phyloP scores from a whole-genome alignment of 2,329 filamentous ascomycete species.

The Mollisiaceae sp. region DNA sequence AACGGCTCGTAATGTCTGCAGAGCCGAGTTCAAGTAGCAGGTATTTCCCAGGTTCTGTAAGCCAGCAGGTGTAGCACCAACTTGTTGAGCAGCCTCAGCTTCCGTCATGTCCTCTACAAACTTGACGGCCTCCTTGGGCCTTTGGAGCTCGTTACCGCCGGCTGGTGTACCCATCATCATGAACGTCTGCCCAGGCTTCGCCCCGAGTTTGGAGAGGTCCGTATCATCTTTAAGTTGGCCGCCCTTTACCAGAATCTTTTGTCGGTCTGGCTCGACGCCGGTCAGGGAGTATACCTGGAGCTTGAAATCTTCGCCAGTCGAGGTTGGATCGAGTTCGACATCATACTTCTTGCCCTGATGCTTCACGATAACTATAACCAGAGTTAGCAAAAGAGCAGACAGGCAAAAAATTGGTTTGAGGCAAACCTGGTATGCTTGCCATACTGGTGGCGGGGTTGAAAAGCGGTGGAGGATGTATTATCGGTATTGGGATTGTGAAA shows the following conservation, averaged over 20 bases:
- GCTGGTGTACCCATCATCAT: constrained; percentile 96
- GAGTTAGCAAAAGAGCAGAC: constrained; percentile 26
- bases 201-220: constrained; percentile 78
- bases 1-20: constrained; percentile 88
- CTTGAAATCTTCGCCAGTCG: constrained; percentile 92
- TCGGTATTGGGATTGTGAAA: constrained; percentile 9
- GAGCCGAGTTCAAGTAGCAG: constrained; percentile 95
- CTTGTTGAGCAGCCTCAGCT: constrained; percentile 82
- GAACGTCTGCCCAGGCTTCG: constrained; percentile 85
- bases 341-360: constrained; percentile 96
- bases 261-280: constrained; percentile 92
- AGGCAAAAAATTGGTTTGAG: neutral
- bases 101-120: constrained; percentile 99
- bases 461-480: constrained; percentile 24
- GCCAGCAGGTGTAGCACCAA: constrained; percentile 85
- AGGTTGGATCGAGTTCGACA: constrained; percentile 84
- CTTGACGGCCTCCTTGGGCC: constrained; percentile 80
- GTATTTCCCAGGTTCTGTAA: constrained; percentile 95
- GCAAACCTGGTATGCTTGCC: constrained; percentile 43
- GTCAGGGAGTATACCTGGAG: constrained; percentile 95
- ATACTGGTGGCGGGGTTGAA: constrained; percentile 39
- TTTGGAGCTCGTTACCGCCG: constrained; percentile 61
- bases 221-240: constrained; percentile 96
- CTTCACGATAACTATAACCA: constrained; percentile 78
- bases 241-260: constrained; percentile 94